phyloP scores from a whole-genome alignment of 495 filamentous ascomycete genomes.

The Neurospora sp. region DNA sequence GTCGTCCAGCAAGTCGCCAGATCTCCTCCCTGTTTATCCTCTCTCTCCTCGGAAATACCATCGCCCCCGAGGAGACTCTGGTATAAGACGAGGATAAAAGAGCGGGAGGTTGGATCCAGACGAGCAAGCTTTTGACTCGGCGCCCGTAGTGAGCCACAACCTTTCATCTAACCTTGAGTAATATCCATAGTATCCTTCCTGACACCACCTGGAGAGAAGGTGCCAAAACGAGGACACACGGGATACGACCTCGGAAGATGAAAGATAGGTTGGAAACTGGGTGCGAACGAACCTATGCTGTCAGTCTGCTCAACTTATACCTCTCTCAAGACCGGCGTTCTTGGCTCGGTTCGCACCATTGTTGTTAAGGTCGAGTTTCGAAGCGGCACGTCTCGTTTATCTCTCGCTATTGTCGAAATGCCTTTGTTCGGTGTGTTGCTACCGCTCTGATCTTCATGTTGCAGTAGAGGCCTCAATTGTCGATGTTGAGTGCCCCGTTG shows the following conservation, averaged over 20 bases:
- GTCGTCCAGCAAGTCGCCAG: constrained; percentile 27
- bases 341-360: not conserved
- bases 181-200: constrained; percentile 3
- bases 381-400: not conserved
- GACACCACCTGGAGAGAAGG: not conserved
- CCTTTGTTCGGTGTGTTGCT: constrained; percentile 16
- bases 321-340: not conserved
- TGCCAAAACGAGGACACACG: constrained; percentile 6
- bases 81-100: constrained; percentile 1
- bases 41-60: constrained; percentile 8
- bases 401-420: not conserved
- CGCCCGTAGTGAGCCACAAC: constrained; percentile 80
- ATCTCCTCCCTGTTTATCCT: constrained; percentile 21
- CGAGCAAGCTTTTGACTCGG: constrained; percentile 42
- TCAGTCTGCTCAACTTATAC: not conserved
- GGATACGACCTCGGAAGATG: constrained; percentile 2
- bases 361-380: not conserved
- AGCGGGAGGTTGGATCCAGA: constrained; percentile 38
- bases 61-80: not conserved
- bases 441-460: constrained; percentile 29
- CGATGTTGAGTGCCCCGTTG: constrained; percentile 1
- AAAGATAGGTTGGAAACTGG: constrained; percentile 12
- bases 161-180: constrained; percentile 8
- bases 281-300: constrained; percentile 21
- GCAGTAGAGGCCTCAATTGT: not conserved